These are phyloP conservation scores for Lachnellula subtilissima DNA, from an alignment of 2,329 filamentous ascomycete species.

Conservation along the genomic window DNA sequence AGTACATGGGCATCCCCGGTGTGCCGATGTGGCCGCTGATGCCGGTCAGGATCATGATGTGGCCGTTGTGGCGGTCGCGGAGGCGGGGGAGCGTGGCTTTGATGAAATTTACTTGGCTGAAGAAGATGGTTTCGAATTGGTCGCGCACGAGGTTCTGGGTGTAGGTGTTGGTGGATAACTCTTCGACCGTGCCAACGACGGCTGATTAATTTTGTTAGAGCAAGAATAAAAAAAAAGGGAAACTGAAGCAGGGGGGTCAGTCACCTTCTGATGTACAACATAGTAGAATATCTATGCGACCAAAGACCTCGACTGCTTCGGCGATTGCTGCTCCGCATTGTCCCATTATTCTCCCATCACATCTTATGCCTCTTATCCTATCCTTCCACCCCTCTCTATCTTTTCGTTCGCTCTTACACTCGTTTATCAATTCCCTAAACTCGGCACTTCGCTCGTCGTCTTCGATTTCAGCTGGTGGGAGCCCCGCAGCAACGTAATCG, in stretches of 20 bases:
- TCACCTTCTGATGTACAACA: conserved; percentile 84
- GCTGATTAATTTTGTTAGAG: conserved; percentile 47
- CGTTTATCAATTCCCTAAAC: conserved; percentile 73
- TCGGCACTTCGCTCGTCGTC: conserved; percentile 70
- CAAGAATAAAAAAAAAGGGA: not conserved
- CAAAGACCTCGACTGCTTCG: conserved; percentile 79
- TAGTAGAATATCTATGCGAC: conserved; percentile 81
- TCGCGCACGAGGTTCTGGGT: conserved; percentile 78
- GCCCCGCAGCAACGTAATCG: conserved; percentile 81
- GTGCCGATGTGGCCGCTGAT: conserved; percentile 91
- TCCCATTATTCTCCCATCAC: conserved; percentile 48
- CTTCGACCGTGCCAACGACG: conserved; percentile 86
- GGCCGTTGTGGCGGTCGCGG: conserved; percentile 74
- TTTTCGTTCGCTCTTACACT: conserved; percentile 58
- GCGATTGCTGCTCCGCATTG: conserved; percentile 65
- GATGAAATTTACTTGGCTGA: conserved; percentile 93
- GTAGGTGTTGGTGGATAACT: conserved; percentile 67
- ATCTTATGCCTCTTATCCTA: conserved; percentile 62
- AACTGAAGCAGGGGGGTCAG: conserved; percentile 10
- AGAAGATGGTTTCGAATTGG: conserved; percentile 93
- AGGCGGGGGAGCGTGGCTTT: conserved; percentile 79
- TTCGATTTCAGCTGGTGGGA: conserved; percentile 74
- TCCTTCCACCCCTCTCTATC: conserved; percentile 76
- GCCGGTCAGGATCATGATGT: conserved; percentile 84
- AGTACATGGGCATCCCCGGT: conserved; percentile 85